Evolutionary conservation across 495 filamentous ascomycete species (phyloP), one percentile per base, ranked within the genome.

Genomic region (Podospora anserina): DNA sequence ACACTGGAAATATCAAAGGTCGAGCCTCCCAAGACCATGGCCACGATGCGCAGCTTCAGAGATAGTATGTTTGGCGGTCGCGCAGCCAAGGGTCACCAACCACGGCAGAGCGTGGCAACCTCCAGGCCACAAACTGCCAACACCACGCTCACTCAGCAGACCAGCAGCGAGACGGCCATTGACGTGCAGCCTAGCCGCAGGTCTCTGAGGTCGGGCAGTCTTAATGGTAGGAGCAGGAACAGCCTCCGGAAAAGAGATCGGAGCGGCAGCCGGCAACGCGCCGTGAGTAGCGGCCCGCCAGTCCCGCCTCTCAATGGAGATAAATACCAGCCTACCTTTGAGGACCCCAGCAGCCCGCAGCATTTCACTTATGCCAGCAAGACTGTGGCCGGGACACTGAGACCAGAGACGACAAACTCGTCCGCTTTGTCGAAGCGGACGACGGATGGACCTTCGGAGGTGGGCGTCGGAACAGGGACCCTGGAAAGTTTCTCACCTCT

Each of bases 21-120:
- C 13, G 81, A 85, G 28, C 88, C 89, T 5, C 88, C 90, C 7
- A 89, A 89, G 75, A 93, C 90, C 28, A 82, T 87, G 7, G 88
- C 90, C 2, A 93, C 92, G 0, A 75, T 88, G n/a, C 89, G 84
- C 72, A 93, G 87, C 71, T 78, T 92, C 69, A 86, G 88, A 70
- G 88, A 88, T 19, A 94, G 92, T 75, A 88, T 96, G 13, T 91
- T 95, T 75, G 86, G 88, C 27, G 83, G 86, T 64, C 76, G 75
- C 27, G 71, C 82, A 5, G 82, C 85, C 78, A 78, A 80, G 72
- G 54, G 71, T 20, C 65, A 63, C 20, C 76, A 68, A 18, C 63
- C 71, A 28, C 77, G 77, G 65, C 74, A 77, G 55, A 75, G 72
- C 61, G 74, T 76, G 27, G 62, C 73, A 19, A 70, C 67, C 44